Percentiles rank a stretch among this genome's conserved stretches.
These are phyloP conservation scores for Escallonia herrerae DNA, from an alignment of 129 eudicot species.

Conservation along the genomic window DNA sequence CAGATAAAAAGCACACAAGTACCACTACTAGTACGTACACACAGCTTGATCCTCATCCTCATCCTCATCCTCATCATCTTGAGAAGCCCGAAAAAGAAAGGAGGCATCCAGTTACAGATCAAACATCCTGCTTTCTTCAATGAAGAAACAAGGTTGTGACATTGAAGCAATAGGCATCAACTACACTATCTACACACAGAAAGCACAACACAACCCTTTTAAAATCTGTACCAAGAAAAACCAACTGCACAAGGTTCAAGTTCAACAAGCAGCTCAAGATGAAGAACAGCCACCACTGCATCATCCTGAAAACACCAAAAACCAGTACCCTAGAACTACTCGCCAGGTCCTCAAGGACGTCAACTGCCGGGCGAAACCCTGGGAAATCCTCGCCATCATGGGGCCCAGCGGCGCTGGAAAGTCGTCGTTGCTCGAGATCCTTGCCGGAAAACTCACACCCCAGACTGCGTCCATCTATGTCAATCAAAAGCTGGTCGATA, in stretches of 20 bases:
- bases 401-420: conserved; percentile 99
- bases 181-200: conserved; percentile 52
- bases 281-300: conserved; percentile 12
- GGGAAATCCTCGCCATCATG: conserved; percentile 89
- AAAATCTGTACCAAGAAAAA: conserved; percentile 21
- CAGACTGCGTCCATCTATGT: conserved; percentile 47
- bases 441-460: conserved; percentile 75
- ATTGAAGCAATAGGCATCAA: conserved; percentile 89
- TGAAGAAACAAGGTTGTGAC: conserved; percentile 92
- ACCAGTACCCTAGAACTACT: not conserved
- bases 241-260: not conserved
- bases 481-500: conserved; percentile 47
- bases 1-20: not conserved
- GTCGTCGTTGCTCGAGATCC: conserved; percentile 79
- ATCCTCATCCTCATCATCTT: no score
- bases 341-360: conserved; percentile 72
- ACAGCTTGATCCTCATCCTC: no score
- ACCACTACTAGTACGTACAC: not conserved
- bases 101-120: conserved; percentile 9
- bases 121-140: conserved; percentile 31
- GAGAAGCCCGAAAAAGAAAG: not conserved
- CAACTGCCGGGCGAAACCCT: conserved; percentile 71
- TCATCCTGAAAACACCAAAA: not conserved
- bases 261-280: conserved; percentile 3
- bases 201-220: conserved; percentile 19